These are phyloP conservation scores for Patellifolia procumbens DNA, from an alignment of 179 eudicot species.

Conservation along the genomic window DNA sequence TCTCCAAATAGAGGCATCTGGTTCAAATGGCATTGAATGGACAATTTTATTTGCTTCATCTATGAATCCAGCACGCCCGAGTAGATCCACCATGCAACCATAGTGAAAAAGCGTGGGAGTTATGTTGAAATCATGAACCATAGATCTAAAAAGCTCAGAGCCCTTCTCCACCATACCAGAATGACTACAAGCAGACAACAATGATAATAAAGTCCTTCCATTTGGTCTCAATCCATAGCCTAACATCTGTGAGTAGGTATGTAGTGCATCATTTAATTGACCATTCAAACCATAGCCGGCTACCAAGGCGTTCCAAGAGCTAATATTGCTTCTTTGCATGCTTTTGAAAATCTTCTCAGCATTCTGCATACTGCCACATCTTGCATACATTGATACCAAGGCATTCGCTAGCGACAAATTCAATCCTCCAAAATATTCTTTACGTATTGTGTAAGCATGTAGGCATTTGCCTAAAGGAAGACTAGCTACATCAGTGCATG, in stretches of 20 bases:
- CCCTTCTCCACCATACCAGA: slow-evolving; percentile 49
- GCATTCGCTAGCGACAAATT: slow-evolving; percentile 41
- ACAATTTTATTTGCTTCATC: slow-evolving; percentile 42
- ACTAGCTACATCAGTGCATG: slow-evolving; percentile 42
- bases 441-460: slow-evolving; percentile 47
- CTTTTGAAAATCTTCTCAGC: slow-evolving; percentile 40
- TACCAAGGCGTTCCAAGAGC: slow-evolving; percentile 53
- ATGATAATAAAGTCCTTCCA: slow-evolving; percentile 42
- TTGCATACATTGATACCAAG: slow-evolving; percentile 53
- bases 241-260: slow-evolving; percentile 40
- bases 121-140: slow-evolving; percentile 39
- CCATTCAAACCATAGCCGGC: slow-evolving; percentile 52
- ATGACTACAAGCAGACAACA: slow-evolving; percentile 51
- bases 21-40: slow-evolving; percentile 44
- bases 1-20: slow-evolving; percentile 57
- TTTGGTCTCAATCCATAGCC: slow-evolving; percentile 41
- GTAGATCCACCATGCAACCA: slow-evolving; percentile 49
- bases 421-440: slow-evolving; percentile 27
- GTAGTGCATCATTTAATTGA: slow-evolving; percentile 37
- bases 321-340: slow-evolving; percentile 35
- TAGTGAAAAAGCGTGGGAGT: slow-evolving; percentile 50
- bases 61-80: slow-evolving; percentile 42
- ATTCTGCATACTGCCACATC: slow-evolving; percentile 45
- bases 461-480: slow-evolving; percentile 48
- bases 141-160: slow-evolving; percentile 39